Evolutionary conservation across 306 rosid species (phyloP), one percentile per base, ranked within the genome.

Genomic region (Cucurbita maxima): DNA sequence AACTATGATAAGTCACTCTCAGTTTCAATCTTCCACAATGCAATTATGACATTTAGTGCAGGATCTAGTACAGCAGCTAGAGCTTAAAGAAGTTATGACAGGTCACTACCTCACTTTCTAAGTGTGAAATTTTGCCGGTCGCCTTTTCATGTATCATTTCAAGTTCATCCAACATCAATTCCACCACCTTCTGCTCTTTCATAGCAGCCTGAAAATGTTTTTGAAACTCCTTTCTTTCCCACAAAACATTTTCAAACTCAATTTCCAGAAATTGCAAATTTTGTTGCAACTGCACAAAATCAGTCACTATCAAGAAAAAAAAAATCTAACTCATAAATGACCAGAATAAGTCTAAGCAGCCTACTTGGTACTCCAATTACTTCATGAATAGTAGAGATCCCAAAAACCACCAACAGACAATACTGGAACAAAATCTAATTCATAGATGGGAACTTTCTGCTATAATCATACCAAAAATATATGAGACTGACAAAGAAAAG

Each of bases 81-180:
- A 48, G 18, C 51, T 13, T 45, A 38, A 25, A 68, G 57, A 20
- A 68, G 73, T 22, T 47, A 22, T 48, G 55, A 1, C 14, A 15
- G 45, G 15, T 38, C 30, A 44, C 74, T 85, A 94, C 95, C 91
- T 91, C 83, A 37, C 81, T 72, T 76, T 84, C 92, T 69, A 89
- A 78, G 78, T 76, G 76, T 55, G 85, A 84, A 75, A 89, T 85
- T 81, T 83, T 86, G 73, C 84, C 72, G 75, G 83, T 78, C 44
- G 92, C 92, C 73, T 86, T 82, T 61, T 87, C 94, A 58, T 86
- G 86, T 74, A 89, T 96, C 73, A 84, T 87, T 86, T 87, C 96
- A 75, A 90, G 87, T 63, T 90, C 90, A 18, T 83, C 78, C 53
- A 90, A 74, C 37, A 87, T 78, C 70, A 85, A 20, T 73, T 87